Evolutionary conservation across 371 early-diverging fungal genomes (phyloP), one percentile per base, ranked within the genome.

Genomic region (Mortierella sp.): DNA sequence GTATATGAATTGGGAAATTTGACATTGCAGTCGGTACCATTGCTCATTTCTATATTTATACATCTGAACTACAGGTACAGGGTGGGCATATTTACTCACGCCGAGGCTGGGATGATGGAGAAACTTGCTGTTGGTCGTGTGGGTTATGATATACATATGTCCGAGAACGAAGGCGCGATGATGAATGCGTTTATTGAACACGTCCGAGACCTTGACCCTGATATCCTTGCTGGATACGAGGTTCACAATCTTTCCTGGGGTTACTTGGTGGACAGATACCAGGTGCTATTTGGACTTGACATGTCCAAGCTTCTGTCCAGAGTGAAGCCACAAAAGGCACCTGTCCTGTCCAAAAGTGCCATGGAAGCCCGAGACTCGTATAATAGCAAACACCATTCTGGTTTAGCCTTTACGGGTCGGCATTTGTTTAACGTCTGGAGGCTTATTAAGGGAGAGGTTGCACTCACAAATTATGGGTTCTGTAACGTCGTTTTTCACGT

Each of bases 401-500:
- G 88, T 0, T 82, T 94, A 45, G 84, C 86, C 41, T 70, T 94
- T 7, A 63, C 78, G 11, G 98, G 98, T 22, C 88, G 98, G 3
- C 94, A 96, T 65, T 87, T 96, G 74, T 80, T 97, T 40, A 96
- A 97, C 81, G 87, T 95, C 8, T 97, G 98, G 98, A 83, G 96
- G 28, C 67, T 95, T 21, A 91, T 97, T 88, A 85, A 89, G 15
- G 65, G 85, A 22, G 96, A 96, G 78, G 66, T 95, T 9, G 88
- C 86, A 7, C 78, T 96, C 53, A 93, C 91, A 5, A 92, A 89
- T 41, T 97, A 96, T 74, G 87, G 94, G 0, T 87, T 95, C 58
- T 94, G 95, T 72, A 95, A 89, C 50, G 79, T 91, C 0, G 93
- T 87, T 0, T 93, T 88, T 71, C 88, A 95, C 43, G 83, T 95